These are phyloP conservation scores for Piloderma croceum DNA, from an alignment of 768 basidiomycete genomes.

Conservation along the genomic window DNA sequence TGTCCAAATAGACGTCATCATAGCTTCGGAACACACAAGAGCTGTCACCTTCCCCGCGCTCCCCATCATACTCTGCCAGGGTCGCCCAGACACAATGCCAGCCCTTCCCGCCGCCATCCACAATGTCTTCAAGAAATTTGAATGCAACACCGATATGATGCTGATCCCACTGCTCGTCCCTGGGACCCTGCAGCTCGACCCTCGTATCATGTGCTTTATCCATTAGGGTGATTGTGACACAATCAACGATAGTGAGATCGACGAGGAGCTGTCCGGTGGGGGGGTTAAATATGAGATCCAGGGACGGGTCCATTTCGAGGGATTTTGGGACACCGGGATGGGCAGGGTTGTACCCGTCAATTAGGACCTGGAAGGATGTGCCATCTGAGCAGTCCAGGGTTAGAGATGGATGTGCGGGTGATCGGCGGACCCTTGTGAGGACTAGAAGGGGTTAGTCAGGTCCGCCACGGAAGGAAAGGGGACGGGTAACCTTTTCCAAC, in stretches of 20 bases:
- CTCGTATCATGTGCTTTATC: conserved; percentile 53
- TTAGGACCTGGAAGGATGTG: conserved; percentile 42
- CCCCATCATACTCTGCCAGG: conserved; percentile 47
- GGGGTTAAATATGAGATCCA: conserved; percentile 38
- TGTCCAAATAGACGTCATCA: conserved; percentile 53
- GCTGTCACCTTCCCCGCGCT: conserved; percentile 33
- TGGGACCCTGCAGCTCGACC: too few species aligned
- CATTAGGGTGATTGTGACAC: conserved; percentile 46
- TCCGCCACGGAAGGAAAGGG: too few species aligned
- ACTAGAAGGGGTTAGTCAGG: too few species aligned
- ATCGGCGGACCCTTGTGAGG: not conserved
- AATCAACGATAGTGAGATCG: conserved; percentile 43
- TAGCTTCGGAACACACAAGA: conserved; percentile 51
- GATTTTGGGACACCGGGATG: conserved; percentile 54
- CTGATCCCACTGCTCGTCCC: conserved; percentile 38
- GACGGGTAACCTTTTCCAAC: too few species aligned
- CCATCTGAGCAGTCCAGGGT: conserved; percentile 33
- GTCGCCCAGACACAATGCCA: conserved; percentile 70
- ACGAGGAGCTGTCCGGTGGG: conserved; percentile 26
- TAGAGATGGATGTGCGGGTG: conserved; percentile 18
- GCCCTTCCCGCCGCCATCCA: too few species aligned
- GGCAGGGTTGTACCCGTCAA: conserved; percentile 57
- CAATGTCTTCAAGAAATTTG: conserved; percentile 42
- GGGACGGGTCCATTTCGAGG: conserved; percentile 45
- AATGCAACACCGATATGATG: conserved; percentile 46